Conservation (phyloP, 1,284 basidiomycete species). For the Austroboletus niveus region DNA sequence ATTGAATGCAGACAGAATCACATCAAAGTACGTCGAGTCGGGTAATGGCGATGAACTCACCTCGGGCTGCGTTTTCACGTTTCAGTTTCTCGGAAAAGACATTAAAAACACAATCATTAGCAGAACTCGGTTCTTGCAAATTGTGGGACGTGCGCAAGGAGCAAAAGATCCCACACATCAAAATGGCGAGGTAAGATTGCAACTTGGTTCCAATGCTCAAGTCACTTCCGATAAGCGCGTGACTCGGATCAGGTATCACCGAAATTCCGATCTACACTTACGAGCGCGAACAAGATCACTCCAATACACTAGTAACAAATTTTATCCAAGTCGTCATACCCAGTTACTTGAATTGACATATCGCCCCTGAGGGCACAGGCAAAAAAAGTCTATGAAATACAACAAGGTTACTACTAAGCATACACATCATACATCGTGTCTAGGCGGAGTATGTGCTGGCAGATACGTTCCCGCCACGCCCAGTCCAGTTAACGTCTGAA, state of each 20-base stretch:
- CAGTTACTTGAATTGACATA: constrained; percentile 11
- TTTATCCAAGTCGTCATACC: constrained; percentile 14
- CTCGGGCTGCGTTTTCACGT: constrained; percentile 48
- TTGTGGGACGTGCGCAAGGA: constrained; percentile 23
- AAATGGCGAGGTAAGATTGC: background rate
- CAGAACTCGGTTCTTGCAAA: constrained; percentile 4
- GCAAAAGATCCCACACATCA: constrained; percentile 57
- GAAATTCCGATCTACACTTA: no score
- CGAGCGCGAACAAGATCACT: no score
- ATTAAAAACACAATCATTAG: constrained; percentile 21
- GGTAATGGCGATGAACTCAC: constrained; percentile 32
- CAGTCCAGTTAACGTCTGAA: constrained; percentile 88
- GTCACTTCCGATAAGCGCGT: no score
- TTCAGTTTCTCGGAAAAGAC: constrained; percentile 37
- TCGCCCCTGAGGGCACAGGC: background rate
- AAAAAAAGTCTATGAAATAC: constrained; percentile 17
- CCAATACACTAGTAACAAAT: background rate
- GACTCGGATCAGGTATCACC: no score
- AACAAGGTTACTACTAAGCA: background rate
- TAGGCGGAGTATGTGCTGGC: constrained; percentile 91
- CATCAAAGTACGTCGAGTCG: background rate
- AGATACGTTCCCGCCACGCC: constrained; percentile 91
- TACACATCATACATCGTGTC: constrained; percentile 19
- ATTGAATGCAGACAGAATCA: background rate
- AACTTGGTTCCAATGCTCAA: background rate